Evolutionary conservation across 768 basidiomycete species (phyloP).

Genomic region (Trametes maxima): DNA sequence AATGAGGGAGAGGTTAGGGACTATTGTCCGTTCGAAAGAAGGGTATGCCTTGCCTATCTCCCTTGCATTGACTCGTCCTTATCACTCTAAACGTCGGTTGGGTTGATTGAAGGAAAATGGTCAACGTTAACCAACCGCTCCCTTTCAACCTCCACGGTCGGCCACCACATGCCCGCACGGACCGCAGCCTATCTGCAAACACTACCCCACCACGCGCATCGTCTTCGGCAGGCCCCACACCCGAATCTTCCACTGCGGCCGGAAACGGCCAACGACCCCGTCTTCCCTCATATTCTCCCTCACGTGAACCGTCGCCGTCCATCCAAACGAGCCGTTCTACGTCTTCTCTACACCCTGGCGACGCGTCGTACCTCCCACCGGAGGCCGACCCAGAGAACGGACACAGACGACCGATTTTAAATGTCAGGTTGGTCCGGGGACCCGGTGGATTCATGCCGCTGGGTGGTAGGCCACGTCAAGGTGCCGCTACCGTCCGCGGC

Average conservation of each 20-base stretch:
- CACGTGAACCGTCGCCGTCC: conserved; percentile 33
- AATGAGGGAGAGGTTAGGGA: conserved; percentile 51
- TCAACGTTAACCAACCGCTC: conserved; percentile 60
- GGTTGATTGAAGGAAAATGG: conserved; percentile 58
- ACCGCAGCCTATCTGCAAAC: conserved; percentile 38
- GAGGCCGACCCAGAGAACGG: conserved; percentile 30
- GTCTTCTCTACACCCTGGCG: conserved; percentile 35
- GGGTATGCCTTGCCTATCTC: conserved; percentile 43
- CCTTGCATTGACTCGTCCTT: conserved; percentile 5
- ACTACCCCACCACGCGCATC: conserved; percentile 22
- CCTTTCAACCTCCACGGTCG: conserved; percentile 64
- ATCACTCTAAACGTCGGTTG: not conserved
- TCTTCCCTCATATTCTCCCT: conserved; percentile 27
- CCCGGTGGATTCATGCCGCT: conserved; percentile 21
- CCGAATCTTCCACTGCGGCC: conserved; percentile 29
- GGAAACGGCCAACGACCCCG: conserved; percentile 10
- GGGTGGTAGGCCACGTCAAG: conserved; percentile 13
- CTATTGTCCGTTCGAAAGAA: conserved; percentile 63
- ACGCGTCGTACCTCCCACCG: conserved; percentile 34
- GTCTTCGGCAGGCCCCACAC: conserved; percentile 24
- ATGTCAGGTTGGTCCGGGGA: conserved; percentile 33
- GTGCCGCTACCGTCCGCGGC: conserved; percentile 22
- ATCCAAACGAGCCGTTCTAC: conserved; percentile 34
- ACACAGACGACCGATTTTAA: conserved; percentile 29
- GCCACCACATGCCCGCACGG: conserved; percentile 30